Conservation (phyloP, 169 alveolate species). For the Plasmodium vinckei region DNA sequence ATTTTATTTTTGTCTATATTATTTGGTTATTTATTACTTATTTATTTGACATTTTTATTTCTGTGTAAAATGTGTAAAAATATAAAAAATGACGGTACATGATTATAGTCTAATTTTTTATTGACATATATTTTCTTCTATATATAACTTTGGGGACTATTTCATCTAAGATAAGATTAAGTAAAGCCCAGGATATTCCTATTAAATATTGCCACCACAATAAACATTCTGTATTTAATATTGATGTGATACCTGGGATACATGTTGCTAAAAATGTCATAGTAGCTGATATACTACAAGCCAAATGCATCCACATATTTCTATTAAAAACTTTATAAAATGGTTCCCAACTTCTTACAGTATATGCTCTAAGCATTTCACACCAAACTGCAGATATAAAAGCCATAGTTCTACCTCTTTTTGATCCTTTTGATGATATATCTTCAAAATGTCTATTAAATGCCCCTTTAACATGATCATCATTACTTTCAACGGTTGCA, state of each 20-base stretch:
- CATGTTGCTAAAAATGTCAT: constrained; percentile 88
- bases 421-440: constrained; percentile 88
- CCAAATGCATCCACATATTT: constrained; percentile 93
- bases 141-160: constrained; percentile 89
- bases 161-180: constrained; percentile 89
- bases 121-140: constrained; percentile 75
- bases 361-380: constrained; percentile 93
- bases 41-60: not conserved
- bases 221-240: constrained; percentile 87
- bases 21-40: not conserved
- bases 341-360: constrained; percentile 94
- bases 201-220: constrained; percentile 92
- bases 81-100: not conserved
- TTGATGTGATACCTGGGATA: constrained; percentile 87
- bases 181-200: constrained; percentile 89
- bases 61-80: too few relatives aligned
- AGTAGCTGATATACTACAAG: constrained; percentile 92
- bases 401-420: constrained; percentile 91
- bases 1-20: not conserved
- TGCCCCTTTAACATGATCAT: constrained; percentile 77
- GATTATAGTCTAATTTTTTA: constrained; percentile 4
- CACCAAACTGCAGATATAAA: constrained; percentile 93
- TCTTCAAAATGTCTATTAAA: constrained; percentile 82
- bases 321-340: constrained; percentile 90
- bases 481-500: constrained; percentile 14